Conservation (phyloP, 805 yeast genomes). For the Candida nanaspora region DNA sequence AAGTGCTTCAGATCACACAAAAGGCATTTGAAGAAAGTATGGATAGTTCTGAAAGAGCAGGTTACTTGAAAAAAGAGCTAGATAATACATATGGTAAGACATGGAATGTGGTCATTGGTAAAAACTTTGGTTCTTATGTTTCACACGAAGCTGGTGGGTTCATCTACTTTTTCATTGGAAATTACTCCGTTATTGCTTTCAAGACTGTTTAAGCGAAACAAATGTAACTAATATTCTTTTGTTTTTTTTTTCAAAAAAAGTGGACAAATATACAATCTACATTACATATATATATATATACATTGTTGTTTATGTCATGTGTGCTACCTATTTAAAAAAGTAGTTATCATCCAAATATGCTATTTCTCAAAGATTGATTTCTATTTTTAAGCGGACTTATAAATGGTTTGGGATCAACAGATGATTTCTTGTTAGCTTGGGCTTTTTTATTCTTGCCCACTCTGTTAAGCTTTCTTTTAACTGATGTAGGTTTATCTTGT, state of each 20-base stretch:
- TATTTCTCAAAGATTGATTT: conserved; percentile 10
- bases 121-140: conserved; percentile 71
- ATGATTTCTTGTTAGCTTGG: neutral
- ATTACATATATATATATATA: no score
- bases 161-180: conserved; percentile 63
- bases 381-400: conserved; percentile 18
- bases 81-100: conserved; percentile 60
- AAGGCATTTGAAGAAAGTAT: conserved; percentile 34
- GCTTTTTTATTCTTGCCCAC: no score
- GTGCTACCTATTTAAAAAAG: no score
- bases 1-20: conserved; percentile 39
- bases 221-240: neutral
- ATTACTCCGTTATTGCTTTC: conserved; percentile 60
- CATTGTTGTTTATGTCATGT: no score
- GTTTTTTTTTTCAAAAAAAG: no score
- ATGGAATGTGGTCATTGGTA: conserved; percentile 81
- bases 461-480: no score
- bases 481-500: no score
- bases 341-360: conserved; percentile 10
- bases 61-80: conserved; percentile 53
- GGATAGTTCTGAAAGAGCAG: conserved; percentile 57
- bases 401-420: neutral
- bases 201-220: conserved; percentile 44
- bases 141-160: conserved; percentile 71
- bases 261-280: no score